Evolutionary conservation across 2,329 filamentous ascomycete genomes (phyloP).

Genomic region (Nemania diffusa): DNA sequence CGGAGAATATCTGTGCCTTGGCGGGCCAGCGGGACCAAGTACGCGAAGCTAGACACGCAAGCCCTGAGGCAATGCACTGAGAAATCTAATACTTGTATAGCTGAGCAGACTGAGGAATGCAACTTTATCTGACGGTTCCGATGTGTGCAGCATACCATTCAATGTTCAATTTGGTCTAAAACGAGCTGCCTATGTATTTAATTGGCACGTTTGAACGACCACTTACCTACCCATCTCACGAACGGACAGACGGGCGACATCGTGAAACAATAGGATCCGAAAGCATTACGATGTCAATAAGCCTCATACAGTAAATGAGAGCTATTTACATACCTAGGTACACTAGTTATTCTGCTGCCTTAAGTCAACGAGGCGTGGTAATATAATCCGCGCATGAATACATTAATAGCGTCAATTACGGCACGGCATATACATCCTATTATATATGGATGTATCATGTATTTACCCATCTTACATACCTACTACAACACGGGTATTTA

Average conservation of each 20-base stretch:
- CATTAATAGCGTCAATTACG: background rate
- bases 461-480: background rate
- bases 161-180: background rate
- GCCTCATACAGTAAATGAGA: background rate
- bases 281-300: background rate
- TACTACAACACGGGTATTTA: background rate
- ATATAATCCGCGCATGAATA: no score
- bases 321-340: background rate
- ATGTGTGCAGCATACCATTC: background rate
- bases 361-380: no score
- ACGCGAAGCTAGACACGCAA: slow-evolving; percentile 40
- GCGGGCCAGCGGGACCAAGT: slow-evolving; percentile 6
- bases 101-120: slow-evolving; percentile 8
- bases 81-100: background rate
- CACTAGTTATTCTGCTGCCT: no score
- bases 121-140: background rate
- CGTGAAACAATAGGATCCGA: background rate
- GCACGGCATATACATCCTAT: background rate
- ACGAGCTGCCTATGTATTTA: background rate
- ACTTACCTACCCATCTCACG: background rate
- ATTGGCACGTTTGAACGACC: background rate
- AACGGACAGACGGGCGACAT: background rate
- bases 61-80: slow-evolving; percentile 39
- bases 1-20: slow-evolving; percentile 37
- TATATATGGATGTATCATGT: slow-evolving; percentile 1